phyloP scores from a whole-genome alignment of 1,139 yeast genomes.

The Kodamaea derodonti region DNA sequence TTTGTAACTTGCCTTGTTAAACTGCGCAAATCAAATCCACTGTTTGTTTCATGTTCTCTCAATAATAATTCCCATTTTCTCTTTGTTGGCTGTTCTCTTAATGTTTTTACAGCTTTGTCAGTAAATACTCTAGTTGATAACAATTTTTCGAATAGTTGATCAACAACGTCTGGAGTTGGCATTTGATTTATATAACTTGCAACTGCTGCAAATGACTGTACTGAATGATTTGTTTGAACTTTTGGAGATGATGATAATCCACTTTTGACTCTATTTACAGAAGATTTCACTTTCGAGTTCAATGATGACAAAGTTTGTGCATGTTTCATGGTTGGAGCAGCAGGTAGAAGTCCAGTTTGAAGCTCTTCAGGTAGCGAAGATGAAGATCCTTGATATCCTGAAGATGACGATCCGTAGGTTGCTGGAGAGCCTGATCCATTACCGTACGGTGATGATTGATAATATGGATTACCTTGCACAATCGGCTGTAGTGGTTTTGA shows the following conservation, averaged over 20 bases:
- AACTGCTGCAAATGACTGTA: slow-evolving; percentile 33
- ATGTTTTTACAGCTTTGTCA: slow-evolving; percentile 28
- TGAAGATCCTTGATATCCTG: slow-evolving; percentile 16
- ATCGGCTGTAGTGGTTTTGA: slow-evolving; percentile 5
- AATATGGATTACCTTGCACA: neutral
- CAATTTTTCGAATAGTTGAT: slow-evolving; percentile 35
- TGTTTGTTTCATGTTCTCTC: slow-evolving; percentile 38
- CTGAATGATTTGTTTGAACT: slow-evolving; percentile 11
- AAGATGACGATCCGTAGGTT: slow-evolving; percentile 13
- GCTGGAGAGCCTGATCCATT: neutral
- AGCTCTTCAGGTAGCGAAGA: slow-evolving; percentile 11
- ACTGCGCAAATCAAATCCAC: slow-evolving; percentile 31
- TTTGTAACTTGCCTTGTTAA: slow-evolving; percentile 12
- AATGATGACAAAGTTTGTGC: slow-evolving; percentile 5
- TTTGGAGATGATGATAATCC: slow-evolving; percentile 4
- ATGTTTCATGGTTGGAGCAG: slow-evolving; percentile 4
- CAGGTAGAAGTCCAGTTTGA: neutral
- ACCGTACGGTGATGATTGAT: neutral
- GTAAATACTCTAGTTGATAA: slow-evolving; percentile 38
- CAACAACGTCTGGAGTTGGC: slow-evolving; percentile 37
- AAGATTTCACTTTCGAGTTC: slow-evolving; percentile 7
- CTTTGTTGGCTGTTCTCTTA: slow-evolving; percentile 30
- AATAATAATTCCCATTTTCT: slow-evolving; percentile 47
- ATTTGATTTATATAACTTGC: slow-evolving; percentile 30
- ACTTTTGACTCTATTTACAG: slow-evolving; percentile 6